Base-by-base conservation (phyloP, 495 filamentous ascomycete species). In the Halenospora varia region DNA sequence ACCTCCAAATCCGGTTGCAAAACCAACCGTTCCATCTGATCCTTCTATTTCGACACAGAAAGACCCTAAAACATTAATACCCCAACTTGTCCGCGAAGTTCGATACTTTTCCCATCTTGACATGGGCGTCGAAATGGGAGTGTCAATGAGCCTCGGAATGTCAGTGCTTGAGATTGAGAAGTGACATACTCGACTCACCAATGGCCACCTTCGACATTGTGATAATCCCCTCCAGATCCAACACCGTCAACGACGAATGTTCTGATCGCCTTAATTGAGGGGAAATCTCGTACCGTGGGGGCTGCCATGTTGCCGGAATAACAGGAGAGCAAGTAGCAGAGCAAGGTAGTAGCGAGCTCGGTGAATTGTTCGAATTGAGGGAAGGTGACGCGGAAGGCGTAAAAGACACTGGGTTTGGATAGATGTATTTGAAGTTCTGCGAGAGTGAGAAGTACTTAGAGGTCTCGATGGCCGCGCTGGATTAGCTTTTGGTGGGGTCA, bases 1-100 rank as follows among this genome's bases (percentile, higher is more conserved):
- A 67, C 90, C 92, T 62, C 92, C 92, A 70, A 96, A 96, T 18
- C 92, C 92, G 15, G 92, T 96, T 0, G 92, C 92, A 62, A 96
- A 94, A 11, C 92, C 92, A 61, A 90, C 90, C 18, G 88, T 91
- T 26, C 92, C 91, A 78, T 96, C 89, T 2, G 82, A 88, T 10
- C 88, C 88, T 65, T 93, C 90, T 45, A 96, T 84, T 68, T 96
- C 90, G n/a, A 96, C 82, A 60, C 88, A 92, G 76, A 96, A 95
- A 1, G 91, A 96, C 18, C 92, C 92, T 56, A 96, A 71, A 9
- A 96, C 92, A 62, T 96, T 96, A 78, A 96, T 96, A 23, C 92
- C 92, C 90, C 91, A 96, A 63, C 87, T 92, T 40, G 91, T 96
- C 53, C 92, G 77, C 29, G 91, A 95, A 44, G 85, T 80, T 48